phyloP scores from a whole-genome alignment of 345 rosid species.

The Psidium friedrichsthalianum region DNA sequence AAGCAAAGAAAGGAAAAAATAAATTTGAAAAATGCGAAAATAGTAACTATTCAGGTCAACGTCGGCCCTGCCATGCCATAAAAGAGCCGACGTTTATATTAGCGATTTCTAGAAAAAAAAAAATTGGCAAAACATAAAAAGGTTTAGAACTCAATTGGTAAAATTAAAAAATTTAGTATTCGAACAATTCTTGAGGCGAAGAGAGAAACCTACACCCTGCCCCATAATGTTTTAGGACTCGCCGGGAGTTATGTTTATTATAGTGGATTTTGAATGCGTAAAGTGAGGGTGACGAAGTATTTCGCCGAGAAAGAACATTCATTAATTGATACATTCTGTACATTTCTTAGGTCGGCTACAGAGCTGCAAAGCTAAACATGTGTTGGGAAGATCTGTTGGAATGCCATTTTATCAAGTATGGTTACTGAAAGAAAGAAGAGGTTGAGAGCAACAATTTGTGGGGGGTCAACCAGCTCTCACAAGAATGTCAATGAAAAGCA shows the following conservation, averaged over 20 bases:
- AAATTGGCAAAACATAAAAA: too few species aligned
- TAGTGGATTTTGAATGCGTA: neutral
- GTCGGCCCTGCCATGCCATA: too few species aligned
- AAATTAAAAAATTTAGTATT: too few species aligned
- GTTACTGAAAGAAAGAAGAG: fast-evolving
- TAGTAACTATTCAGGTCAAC: too few species aligned
- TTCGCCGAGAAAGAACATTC: neutral
- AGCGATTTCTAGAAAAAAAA: too few species aligned
- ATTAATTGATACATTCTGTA: neutral
- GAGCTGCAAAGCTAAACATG: fast-evolving
- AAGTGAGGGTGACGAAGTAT: neutral
- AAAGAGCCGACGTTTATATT: too few species aligned
- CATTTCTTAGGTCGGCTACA: neutral
- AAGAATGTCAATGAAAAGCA: neutral
- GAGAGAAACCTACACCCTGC: neutral
- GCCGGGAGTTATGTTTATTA: neutral
- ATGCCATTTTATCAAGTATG: fast-evolving
- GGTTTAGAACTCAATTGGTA: too few species aligned
- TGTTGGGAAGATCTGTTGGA: neutral
- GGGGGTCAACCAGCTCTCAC: neutral
- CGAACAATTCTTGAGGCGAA: neutral
- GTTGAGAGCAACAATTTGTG: neutral
- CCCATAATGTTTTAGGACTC: neutral
- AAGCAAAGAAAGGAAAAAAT: too few species aligned
- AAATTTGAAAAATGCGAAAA: too few species aligned